Evolutionary conservation across 2,329 filamentous ascomycete species (phyloP).

Genomic region (Fusarium cicatricum): DNA sequence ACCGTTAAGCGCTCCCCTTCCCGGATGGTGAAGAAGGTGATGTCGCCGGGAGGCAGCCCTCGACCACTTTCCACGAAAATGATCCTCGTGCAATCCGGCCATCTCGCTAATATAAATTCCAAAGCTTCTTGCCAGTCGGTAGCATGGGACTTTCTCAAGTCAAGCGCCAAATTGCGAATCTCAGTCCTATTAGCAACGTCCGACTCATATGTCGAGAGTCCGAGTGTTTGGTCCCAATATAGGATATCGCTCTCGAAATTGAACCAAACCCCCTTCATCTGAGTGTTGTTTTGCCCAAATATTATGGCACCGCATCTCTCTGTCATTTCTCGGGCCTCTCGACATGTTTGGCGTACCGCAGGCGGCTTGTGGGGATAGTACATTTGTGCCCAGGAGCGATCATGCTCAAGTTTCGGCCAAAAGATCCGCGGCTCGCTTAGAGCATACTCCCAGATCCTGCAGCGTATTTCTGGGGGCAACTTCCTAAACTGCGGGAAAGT

Average conservation of each 20-base stretch:
- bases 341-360: not conserved
- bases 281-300: fast-evolving
- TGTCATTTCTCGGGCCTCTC: constrained; percentile 1
- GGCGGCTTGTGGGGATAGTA: not conserved
- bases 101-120: too few relatives aligned
- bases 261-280: not conserved
- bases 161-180: not conserved
- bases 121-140: too few relatives aligned
- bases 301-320: not conserved
- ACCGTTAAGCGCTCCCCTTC: not conserved
- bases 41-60: not conserved
- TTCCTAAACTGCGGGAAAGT: not conserved
- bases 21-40: not conserved
- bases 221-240: too few relatives aligned
- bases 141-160: not conserved
- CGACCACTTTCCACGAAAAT: not conserved
- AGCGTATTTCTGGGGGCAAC: constrained; percentile 1
- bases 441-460: not conserved
- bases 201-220: too few relatives aligned
- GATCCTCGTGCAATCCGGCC: not conserved
- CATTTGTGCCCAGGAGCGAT: too few relatives aligned
- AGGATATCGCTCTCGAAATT: not conserved
- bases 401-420: too few relatives aligned
- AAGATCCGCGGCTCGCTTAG: constrained; percentile 1
- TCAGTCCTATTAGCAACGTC: too few relatives aligned